Evolutionary conservation across 192 early-diverging fungal species (phyloP), one percentile per base, ranked within the genome.

Genomic region (Nowakowskiella sp.): DNA sequence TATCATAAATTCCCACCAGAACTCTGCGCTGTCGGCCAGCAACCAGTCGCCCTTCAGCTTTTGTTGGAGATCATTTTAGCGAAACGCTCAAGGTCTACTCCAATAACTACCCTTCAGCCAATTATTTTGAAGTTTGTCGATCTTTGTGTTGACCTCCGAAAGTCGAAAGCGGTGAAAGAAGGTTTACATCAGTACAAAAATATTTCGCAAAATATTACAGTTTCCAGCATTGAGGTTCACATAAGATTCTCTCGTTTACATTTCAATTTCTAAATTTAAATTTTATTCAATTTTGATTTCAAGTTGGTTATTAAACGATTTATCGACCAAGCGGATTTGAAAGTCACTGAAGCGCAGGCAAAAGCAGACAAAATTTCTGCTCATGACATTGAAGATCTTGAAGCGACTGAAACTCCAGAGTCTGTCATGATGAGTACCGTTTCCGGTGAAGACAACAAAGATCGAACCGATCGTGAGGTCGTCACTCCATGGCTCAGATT

Each of bases 401-500:
- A 99, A 66, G 94, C 91, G 13, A 77, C 82, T 4, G 96, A 96
- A 70, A 95, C 91, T 9, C 94, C 94, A 10, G 94, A 99, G 72
- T 91, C 89, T 27, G 87, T 97, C 59, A 87, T 99, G 53, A 73
- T 97, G 57, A 90, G 88, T 68, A 88, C 92, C 47, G 92, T 99
- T 34, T 90, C 85, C 55, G 87, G 88, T 24, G 93, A 94, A 51
- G 88, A 90, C 62, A 83, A 75, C 72, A 92, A 91, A 71, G 94
- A 99, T 72, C 81, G 96, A 25, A 92, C 94, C 4, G 92, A 99
- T 67, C 88, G 96, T 51, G 92, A 90, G 53, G 86, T 97, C 24
- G 92, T 99, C 31, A 99, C 94, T 32, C 94, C 97, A 29, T 97
- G 94, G 91, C 77, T 99, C 49, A 93, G 91, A 73, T 97, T 99